Evolutionary conservation across 202 grass and related monocot species (phyloP).

Genomic region (Carex arenaria): DNA sequence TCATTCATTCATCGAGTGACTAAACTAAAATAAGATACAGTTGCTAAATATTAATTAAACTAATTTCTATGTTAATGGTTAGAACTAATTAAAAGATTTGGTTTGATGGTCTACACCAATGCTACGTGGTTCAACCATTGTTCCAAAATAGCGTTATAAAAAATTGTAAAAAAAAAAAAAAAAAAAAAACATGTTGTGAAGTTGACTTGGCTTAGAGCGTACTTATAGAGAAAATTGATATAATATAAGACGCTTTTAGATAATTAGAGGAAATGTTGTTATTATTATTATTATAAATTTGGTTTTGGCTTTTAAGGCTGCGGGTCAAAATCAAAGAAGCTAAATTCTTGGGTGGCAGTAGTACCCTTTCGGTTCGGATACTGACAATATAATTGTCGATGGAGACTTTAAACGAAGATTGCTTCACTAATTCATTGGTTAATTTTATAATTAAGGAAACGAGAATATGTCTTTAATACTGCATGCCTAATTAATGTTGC

Average conservation of each 20-base stretch:
- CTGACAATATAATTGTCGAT: conserved; percentile 18
- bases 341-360: conserved; percentile 1
- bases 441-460: background rate
- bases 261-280: too few relatives aligned
- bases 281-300: background rate
- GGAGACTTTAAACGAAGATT: background rate
- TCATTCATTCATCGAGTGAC: background rate
- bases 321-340: conserved; percentile 17
- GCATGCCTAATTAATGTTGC: too few relatives aligned
- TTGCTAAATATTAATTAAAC: background rate
- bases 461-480: background rate
- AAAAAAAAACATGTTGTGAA: background rate
- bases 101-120: background rate
- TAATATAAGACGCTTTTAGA: background rate
- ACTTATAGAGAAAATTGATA: background rate
- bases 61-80: background rate
- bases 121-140: background rate
- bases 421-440: background rate
- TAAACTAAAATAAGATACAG: background rate
- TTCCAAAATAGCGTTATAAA: background rate
- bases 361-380: conserved; percentile 11
- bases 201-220: background rate
- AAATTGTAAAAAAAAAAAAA: background rate
- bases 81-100: too few relatives aligned
- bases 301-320: conserved; percentile 1